Base-by-base conservation (phyloP, 2,329 filamentous ascomycete species). In the Xylaria sp. region DNA sequence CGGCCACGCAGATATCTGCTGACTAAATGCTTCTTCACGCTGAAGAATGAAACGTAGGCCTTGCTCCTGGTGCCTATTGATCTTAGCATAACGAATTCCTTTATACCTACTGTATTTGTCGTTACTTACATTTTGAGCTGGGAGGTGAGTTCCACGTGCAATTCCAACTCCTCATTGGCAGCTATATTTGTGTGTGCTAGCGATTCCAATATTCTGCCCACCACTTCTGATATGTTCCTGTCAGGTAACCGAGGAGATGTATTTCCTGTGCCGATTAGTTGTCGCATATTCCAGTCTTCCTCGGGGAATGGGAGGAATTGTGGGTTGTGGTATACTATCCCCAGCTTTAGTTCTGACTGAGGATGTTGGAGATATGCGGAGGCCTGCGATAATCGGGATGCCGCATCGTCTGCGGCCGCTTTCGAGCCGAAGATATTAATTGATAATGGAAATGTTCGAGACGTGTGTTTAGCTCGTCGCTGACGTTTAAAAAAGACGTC, bases 341-440 rank as follows among this genome's bases (percentile, higher is more conserved):
- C 51, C 17, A 4, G 9, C 31, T 43, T 14, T 17, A 60, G 21
- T 12, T 4, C 5, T 31, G 42, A 45, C 2, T 55, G 17, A 17
- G 57, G 57, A 40, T 60, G 57, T 42, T 60, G 57, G 17, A 60
- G 57, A 47, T 55, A 60, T 15, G 42, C 50, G 14, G 40, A 38
- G 4, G 50, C 21, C 5, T 59, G 42, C 37, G 55, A 53, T 28
- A 53, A 11, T 54, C 5, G 19, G 14, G 3, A 40, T 14, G 40
- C 57, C n/a, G 40, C 56, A 6, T 35, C 25, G 2, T 51, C 56
- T 35, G 53, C 53, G 7, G 7, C 11, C 17, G 14, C 14, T 19
- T 2, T 47, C 1, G 53, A 37, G 21, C 53, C 43, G 15, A 57
- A 49, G 1, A 57, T 49, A 31, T 57, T 57, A 21, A 57, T 19